These are phyloP conservation scores for Citrus maxima DNA, from an alignment of 345 rosid species.

Conservation along the genomic window DNA sequence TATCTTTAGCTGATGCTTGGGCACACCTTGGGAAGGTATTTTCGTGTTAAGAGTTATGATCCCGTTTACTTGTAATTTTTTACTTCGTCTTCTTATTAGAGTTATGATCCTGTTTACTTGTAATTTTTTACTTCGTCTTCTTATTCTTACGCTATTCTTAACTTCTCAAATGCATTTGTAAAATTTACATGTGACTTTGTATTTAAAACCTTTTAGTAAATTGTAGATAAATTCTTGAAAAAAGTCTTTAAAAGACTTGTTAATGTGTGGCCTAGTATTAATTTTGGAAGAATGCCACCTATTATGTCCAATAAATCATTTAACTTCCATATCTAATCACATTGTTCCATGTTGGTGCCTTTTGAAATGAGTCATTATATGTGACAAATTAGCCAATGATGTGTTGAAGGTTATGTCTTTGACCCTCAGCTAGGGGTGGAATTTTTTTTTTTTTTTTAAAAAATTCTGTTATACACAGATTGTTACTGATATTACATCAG, in stretches of 20 bases:
- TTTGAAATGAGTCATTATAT: not conserved
- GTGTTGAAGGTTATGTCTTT: not conserved
- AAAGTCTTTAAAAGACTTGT: not conserved
- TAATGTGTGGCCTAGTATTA: not conserved
- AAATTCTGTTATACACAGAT: too few relatives aligned
- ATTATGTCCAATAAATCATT: not conserved
- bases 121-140: not conserved
- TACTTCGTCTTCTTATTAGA: not conserved
- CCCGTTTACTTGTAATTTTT: not conserved
- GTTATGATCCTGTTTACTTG: not conserved
- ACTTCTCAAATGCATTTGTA: not conserved
- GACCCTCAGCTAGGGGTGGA: not conserved
- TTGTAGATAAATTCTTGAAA: not conserved
- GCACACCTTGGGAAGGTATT: conserved; percentile 88
- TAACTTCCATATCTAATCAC: not conserved
- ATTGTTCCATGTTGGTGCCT: not conserved
- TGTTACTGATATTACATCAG: too few relatives aligned
- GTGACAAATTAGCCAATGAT: not conserved
- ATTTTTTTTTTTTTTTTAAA: too few relatives aligned
- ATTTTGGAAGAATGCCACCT: not conserved
- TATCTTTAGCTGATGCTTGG: conserved; percentile 84
- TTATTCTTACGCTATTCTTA: not conserved
- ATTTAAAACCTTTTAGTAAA: not conserved
- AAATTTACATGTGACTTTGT: not conserved
- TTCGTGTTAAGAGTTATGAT: not conserved